Evolutionary conservation across 176 grass and related monocot genomes (phyloP), one percentile per base, ranked within the genome.

Genomic region (Phoenix roebelenii): DNA sequence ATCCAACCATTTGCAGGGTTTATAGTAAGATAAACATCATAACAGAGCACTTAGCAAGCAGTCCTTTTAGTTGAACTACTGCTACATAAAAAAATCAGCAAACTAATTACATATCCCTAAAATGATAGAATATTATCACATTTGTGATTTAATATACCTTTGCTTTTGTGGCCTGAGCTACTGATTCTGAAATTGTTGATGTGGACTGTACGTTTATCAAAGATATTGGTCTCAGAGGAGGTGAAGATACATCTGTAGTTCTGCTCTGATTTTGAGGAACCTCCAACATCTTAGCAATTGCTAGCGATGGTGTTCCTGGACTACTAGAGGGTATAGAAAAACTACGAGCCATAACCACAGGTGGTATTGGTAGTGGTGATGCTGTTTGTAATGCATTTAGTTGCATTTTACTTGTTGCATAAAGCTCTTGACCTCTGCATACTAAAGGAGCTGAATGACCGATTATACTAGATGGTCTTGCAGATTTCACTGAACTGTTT

Each of bases 321-420:
- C 79, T 67, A 63, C 84, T 83, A 62, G 90, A 90, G 22, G 93
- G 93, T 83, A 98, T 98, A 26, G 93, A 98, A 53, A 88, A 98
- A 75, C 93, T 98, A 1, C 93, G 93, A 48, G 81, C 63, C 64
- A 95, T 95, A 70, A 74, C 50, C 44, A 82, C 81, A 26, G 93
- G 79, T 0, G 87, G 93, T 7, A 73, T 80, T 50, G 87, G 93
- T 66, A 98, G 75, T 58, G 93, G 93, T 44, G 93, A 98, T 16
- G 93, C 81, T 17, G 82, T 98, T 28, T 74, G 79, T 12, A 72
- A 74, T 60, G 78, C 67, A 68, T 54, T 77, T n/a, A 55, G 62
- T n/a, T 54, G 60, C 53, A 58, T 64, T 52, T 83, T 80, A 70
- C 70, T 78, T 49, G 50, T 25, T 83, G 66, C 80, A 61, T 30